These are phyloP conservation scores for Eimeria falciformis DNA, from an alignment of 169 alveolate genomes.

Conservation along the genomic window DNA sequence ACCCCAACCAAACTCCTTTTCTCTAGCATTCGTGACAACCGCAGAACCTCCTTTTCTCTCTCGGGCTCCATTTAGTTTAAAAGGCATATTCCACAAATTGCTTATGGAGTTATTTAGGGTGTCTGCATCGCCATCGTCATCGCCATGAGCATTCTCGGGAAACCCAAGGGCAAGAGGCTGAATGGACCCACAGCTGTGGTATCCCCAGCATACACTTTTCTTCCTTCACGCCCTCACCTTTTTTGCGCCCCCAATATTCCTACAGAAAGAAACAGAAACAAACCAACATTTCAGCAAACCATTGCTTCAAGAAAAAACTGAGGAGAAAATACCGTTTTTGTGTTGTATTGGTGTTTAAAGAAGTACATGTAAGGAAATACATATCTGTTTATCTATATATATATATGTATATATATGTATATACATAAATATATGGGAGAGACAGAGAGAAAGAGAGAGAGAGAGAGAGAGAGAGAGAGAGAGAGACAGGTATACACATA, in stretches of 20 bases:
- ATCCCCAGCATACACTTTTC: slow-evolving; percentile 17
- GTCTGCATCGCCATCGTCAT: background rate
- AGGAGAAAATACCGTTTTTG: background rate
- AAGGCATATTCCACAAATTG: too few species aligned
- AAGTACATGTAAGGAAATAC: background rate
- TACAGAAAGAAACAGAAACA: background rate
- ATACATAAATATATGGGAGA: too few species aligned
- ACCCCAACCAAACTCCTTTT: background rate
- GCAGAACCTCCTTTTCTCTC: background rate
- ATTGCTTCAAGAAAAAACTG: background rate
- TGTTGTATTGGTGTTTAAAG: background rate
- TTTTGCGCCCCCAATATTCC: background rate
- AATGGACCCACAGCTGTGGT: slow-evolving; percentile 31
- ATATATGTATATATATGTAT: too few species aligned
- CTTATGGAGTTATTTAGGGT: background rate
- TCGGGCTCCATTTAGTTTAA: background rate
- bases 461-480: too few species aligned
- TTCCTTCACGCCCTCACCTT: background rate
- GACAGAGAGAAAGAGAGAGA: too few species aligned
- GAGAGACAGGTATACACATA: too few species aligned
- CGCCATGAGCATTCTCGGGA: background rate
- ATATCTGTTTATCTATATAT: background rate
- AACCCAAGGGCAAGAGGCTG: slow-evolving; percentile 27
- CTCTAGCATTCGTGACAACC: background rate
- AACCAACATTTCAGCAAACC: background rate